Conservation (phyloP, 75 land plant genomes). For the Sequoiadendron giganteum region DNA sequence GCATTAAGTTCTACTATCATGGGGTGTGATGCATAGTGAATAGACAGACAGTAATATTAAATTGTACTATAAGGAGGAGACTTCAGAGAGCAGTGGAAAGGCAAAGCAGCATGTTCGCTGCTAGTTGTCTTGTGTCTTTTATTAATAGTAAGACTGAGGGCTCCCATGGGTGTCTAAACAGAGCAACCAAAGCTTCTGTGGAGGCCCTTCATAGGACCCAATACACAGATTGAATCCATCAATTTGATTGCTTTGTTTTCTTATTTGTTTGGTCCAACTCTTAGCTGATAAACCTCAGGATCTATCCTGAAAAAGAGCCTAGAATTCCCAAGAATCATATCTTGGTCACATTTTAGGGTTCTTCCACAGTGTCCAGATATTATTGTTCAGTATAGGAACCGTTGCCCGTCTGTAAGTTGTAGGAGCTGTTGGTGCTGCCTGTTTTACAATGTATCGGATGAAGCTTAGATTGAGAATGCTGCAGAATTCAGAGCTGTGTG, state of each 20-base stretch:
- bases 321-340: background rate
- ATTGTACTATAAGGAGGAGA: slow-evolving; percentile 4
- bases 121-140: background rate
- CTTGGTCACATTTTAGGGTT: background rate
- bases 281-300: background rate
- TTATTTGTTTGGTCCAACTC: background rate
- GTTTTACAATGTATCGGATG: slow-evolving; percentile 1
- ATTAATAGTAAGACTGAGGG: background rate
- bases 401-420: background rate
- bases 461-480: background rate
- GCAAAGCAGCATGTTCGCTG: background rate
- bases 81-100: background rate
- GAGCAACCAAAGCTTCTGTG: background rate
- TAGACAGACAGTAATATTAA: background rate
- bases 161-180: background rate
- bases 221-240: background rate
- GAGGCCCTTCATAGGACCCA: background rate
- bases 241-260: background rate
- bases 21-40: slow-evolving; percentile 1
- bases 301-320: background rate
- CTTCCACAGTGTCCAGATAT: background rate
- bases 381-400: background rate
- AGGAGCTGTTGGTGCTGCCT: too few species aligned
- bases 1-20: background rate
- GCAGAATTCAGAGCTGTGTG: background rate